Conservation (phyloP, 169 alveolate genomes). For the Cyclospora cayetanensis region DNA sequence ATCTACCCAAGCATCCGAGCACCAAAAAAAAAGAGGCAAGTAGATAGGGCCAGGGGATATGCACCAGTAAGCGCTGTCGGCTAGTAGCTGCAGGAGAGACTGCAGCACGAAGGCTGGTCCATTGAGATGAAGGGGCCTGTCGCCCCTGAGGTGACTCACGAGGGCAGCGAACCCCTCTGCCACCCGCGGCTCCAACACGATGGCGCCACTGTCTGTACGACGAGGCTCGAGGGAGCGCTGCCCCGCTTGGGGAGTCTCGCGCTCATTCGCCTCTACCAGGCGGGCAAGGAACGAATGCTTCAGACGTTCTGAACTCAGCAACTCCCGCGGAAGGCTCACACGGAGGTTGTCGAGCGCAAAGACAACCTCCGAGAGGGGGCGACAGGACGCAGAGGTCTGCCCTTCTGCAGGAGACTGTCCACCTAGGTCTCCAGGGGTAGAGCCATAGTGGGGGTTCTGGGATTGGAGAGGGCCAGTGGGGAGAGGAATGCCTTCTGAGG, state of each 20-base stretch:
- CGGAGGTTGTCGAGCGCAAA: not conserved
- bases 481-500: no score
- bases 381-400: no score
- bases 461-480: no score
- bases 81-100: constrained; percentile 12
- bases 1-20: constrained; percentile 26
- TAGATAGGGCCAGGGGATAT: constrained; percentile 16
- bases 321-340: not conserved
- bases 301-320: not conserved
- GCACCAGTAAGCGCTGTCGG: constrained; percentile 31
- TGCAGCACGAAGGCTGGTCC: constrained; percentile 48
- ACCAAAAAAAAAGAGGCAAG: constrained; percentile 38
- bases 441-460: no score
- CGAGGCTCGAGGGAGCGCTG: not conserved
- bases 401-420: no score
- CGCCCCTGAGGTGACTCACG: constrained; percentile 19
- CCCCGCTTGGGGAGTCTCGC: not conserved
- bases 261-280: not conserved
- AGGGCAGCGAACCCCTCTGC: constrained; percentile 53
- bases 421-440: no score
- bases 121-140: not conserved
- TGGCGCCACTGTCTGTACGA: not conserved
- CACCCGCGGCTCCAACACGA: constrained; percentile 5
- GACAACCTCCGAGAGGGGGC: not conserved
- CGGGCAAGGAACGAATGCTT: constrained; percentile 5